A percentile compares a stretch with the other conserved stretches of the same genome.
These are phyloP conservation scores for Ophiostoma fasciatum DNA, from an alignment of 2,329 filamentous ascomycete species.

Conservation along the genomic window DNA sequence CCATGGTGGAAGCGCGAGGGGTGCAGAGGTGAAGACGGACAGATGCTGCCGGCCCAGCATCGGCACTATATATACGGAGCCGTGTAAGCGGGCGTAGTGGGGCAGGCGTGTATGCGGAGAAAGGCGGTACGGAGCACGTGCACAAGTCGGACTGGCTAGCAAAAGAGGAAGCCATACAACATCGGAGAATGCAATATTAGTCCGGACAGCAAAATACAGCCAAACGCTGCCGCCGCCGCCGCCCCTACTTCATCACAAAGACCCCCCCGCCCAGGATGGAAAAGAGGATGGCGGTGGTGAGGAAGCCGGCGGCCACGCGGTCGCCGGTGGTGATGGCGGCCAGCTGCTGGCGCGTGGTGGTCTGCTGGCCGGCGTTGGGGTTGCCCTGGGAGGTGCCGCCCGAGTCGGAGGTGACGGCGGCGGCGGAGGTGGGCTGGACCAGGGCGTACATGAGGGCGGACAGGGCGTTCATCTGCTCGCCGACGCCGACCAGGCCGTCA, in stretches of 20 bases:
- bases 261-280: conserved; percentile 34
- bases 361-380: conserved; percentile 26
- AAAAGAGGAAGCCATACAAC: no score
- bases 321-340: conserved; percentile 33
- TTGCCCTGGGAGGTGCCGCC: conserved; percentile 46
- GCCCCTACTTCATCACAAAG: conserved; percentile 28
- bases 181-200: no score
- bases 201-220: no score
- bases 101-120: no score
- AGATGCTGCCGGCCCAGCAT: no score
- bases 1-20: no score
- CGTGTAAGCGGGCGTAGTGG: no score
- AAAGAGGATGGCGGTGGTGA: conserved; percentile 34
- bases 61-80: no score
- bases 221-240: no score
- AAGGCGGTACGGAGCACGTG: no score
- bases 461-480: conserved; percentile 55
- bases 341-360: conserved; percentile 15
- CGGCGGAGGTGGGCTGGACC: conserved; percentile 22
- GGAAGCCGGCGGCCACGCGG: conserved; percentile 38
- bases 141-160: no score
- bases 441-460: conserved; percentile 48
- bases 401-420: conserved; percentile 34
- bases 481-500: conserved; percentile 48
- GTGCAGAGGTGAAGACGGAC: no score